Conservation (phyloP, 1,139 yeast genomes). For the Ashbya aceris region DNA sequence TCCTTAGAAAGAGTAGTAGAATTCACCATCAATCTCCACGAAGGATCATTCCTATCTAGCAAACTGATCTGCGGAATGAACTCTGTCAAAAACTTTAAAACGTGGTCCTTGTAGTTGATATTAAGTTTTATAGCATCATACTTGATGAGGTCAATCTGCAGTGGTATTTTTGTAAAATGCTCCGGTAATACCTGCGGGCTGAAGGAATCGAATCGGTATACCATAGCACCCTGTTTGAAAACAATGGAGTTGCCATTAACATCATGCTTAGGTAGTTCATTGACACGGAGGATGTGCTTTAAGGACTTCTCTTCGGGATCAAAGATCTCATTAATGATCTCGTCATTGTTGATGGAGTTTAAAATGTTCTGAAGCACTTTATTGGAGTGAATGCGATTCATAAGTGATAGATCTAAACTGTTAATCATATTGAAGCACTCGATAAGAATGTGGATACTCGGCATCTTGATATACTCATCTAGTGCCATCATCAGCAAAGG, state of each 20-base stretch:
- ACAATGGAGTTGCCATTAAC: slow-evolving; percentile 16
- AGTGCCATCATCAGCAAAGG: slow-evolving; percentile 30
- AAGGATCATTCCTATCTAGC: slow-evolving; percentile 4
- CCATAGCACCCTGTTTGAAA: slow-evolving; percentile 13
- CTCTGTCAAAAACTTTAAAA: slow-evolving; percentile 16
- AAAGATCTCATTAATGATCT: slow-evolving; percentile 10
- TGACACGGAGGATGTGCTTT: slow-evolving; percentile 11
- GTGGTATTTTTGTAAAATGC: slow-evolving; percentile 13
- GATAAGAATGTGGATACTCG: slow-evolving; percentile 10
- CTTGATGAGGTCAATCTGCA: slow-evolving; percentile 16
- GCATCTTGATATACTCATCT: slow-evolving; percentile 40
- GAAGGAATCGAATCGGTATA: slow-evolving; percentile 15
- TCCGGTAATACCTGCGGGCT: slow-evolving; percentile 11
- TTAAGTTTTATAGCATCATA: slow-evolving; percentile 13
- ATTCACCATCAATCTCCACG: slow-evolving; percentile 14
- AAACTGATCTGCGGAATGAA: slow-evolving; percentile 13
- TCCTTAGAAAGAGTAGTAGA: slow-evolving; percentile 20
- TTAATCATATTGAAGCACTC: slow-evolving; percentile 22
- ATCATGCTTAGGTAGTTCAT: slow-evolving; percentile 12
- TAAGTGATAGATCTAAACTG: slow-evolving; percentile 18
- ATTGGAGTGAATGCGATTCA: slow-evolving; percentile 13
- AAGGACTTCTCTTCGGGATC: slow-evolving; percentile 9
- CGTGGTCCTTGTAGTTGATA: slow-evolving; percentile 12
- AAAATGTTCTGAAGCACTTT: slow-evolving; percentile 15
- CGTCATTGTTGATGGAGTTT: slow-evolving; percentile 15